Percentiles rank a stretch among this genome's conserved stretches.
These are phyloP conservation scores for Neurospora africana DNA, from an alignment of 495 filamentous ascomycete genomes.

Conservation along the genomic window DNA sequence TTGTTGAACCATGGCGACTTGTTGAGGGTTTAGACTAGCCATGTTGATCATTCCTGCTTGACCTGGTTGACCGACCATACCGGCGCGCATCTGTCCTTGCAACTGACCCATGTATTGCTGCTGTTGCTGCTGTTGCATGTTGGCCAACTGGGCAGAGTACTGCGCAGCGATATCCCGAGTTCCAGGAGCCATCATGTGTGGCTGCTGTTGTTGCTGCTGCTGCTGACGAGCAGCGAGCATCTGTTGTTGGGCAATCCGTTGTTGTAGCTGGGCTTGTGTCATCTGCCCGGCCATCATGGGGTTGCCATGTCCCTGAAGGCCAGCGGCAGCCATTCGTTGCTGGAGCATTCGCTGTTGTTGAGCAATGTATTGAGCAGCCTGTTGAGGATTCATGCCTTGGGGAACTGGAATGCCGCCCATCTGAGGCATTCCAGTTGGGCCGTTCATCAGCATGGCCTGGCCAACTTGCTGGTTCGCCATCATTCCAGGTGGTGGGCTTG, in stretches of 20 bases:
- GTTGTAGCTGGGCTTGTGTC: conserved; percentile 20
- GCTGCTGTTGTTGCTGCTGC: conserved; percentile 14
- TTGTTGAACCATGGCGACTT: conserved; percentile 22
- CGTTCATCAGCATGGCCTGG: conserved; percentile 38
- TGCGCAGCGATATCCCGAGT: conserved; percentile 18
- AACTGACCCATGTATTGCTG: conserved; percentile 27
- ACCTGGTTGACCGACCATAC: conserved; percentile 14
- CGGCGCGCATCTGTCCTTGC: conserved; percentile 22
- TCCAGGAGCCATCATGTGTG: conserved; percentile 18
- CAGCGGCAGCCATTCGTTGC: conserved; percentile 27
- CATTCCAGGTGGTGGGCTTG: conserved; percentile 51
- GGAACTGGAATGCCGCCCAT: conserved; percentile 11
- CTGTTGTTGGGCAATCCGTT: conserved; percentile 30
- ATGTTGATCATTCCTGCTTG: conserved; percentile 22
- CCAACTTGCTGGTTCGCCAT: conserved; percentile 46
- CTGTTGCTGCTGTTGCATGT: conserved; percentile 27
- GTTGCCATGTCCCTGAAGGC: conserved; percentile 20
- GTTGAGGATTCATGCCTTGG: conserved; percentile 5
- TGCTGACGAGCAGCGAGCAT: conserved; percentile 10
- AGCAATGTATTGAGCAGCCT: conserved; percentile 30
- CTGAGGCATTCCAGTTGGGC: conserved; percentile 31
- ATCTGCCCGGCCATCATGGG: conserved; percentile 28
- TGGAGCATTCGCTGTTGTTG: conserved; percentile 47
- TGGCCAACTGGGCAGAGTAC: conserved; percentile 25
- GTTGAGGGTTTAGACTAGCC: conserved; percentile 14